Evolutionary conservation across 73 alveolate genomes (phyloP), one percentile per base, ranked within the genome.

Genomic region (Blepharisma stoltei): DNA sequence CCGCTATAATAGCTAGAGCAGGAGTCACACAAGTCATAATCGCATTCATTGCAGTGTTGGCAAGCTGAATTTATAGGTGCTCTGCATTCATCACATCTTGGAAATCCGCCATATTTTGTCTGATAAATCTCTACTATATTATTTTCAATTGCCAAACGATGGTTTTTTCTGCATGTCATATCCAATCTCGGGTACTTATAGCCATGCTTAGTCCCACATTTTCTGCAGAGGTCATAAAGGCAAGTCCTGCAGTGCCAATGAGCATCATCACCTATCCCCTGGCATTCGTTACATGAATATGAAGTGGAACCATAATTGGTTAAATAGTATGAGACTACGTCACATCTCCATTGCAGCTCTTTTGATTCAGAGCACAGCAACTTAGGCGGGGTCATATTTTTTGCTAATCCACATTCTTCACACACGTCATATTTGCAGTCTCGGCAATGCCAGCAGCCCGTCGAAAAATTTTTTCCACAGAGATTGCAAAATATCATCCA

Each of bases 201-300:
- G 4, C 66, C 66, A 1, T 11, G 0, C 23, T 52, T 20, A 14
- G 66, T 14, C n/a, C 66, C 66, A 20, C 66, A 52, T 52, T 52
- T 20, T 52, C 27, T 52, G 66, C 66, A 52, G 4, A 52, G n/a
- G 66, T 52, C 66, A 4, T 52, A 52, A 52, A 14, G 27, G 4
- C 66, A 52, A 14, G n/a, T 20, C 2, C 66, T 11, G 23, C 66
- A 52, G 23, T 52, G 66, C 66, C 66, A 52, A 52, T 52, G 66
- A 2, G 66, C n/a, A 52, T 52, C 66, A 1, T 52, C 23, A 14
- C 23, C 23, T 14, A 3, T 3, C 4, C 2, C 5, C 2, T 14
- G 23, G 23, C 66, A 52, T 4, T 52, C 23, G n/a, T 52, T 52
- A 4, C 66, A 52, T 1, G 6, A 1, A 52, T 52, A 52, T 52